phyloP scores from a whole-genome alignment of 2,329 filamentous ascomycete species.

The Fusarium citri region DNA sequence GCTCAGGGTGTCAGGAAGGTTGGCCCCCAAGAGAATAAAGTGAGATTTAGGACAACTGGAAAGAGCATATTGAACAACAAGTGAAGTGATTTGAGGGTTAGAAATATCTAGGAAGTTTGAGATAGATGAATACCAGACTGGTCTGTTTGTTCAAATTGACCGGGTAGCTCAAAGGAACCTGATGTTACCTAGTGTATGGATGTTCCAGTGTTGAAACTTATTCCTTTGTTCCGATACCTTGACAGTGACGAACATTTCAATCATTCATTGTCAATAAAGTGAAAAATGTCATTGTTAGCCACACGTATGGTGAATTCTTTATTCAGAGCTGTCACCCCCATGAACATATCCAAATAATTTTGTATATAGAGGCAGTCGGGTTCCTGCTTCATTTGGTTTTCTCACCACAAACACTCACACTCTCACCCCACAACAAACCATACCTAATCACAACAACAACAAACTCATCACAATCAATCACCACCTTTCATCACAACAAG shows the following conservation, averaged over 20 bases:
- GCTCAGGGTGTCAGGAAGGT: too few species aligned
- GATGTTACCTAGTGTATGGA: rapidly evolving
- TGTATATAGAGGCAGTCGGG: neutral
- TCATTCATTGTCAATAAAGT: neutral
- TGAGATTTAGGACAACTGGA: too few species aligned
- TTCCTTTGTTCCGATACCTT: neutral
- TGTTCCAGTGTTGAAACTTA: neutral
- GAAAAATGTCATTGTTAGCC: neutral
- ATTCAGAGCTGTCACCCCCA: neutral
- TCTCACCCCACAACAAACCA: neutral
- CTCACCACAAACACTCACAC: neutral
- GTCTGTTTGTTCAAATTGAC: too few species aligned
- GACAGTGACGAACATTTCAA: neutral
- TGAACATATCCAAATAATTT: neutral
- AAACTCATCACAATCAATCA: neutral
- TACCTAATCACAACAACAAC: neutral
- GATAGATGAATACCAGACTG: too few species aligned
- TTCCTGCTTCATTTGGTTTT: neutral
- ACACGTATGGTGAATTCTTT: neutral
- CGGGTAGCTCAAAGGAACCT: neutral
- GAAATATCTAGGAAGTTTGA: too few species aligned
- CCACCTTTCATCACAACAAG: neutral
- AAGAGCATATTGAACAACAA: too few species aligned
- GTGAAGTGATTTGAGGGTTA: too few species aligned
- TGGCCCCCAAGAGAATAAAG: too few species aligned